Evolutionary conservation across 2,329 filamentous ascomycete species (phyloP).

Genomic region (Ophiostoma sp.): DNA sequence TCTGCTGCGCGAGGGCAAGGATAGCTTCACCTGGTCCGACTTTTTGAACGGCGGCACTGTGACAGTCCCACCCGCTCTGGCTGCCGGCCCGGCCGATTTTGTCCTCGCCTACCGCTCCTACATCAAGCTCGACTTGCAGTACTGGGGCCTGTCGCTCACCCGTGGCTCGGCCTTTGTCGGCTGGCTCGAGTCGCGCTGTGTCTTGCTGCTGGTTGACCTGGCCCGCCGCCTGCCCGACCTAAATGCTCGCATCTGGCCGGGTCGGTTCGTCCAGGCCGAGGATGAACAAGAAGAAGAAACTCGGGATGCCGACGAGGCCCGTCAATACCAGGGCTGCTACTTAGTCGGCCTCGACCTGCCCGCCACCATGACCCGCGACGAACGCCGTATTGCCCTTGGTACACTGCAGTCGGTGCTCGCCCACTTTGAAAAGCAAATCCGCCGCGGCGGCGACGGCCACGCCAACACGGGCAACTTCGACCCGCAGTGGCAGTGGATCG

Average conservation of each 20-base stretch:
- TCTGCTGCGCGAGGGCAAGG: constrained; percentile 40
- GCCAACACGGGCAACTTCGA: constrained; percentile 50
- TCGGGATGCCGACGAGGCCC: constrained; percentile 31
- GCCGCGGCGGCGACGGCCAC: constrained; percentile 25
- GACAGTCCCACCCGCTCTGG: not conserved
- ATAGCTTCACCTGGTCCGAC: constrained; percentile 44
- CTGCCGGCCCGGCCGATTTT: constrained; percentile 48
- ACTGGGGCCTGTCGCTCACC: constrained; percentile 60
- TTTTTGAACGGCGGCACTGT: constrained; percentile 40
- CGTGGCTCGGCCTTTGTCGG: constrained; percentile 58
- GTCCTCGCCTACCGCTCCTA: constrained; percentile 54
- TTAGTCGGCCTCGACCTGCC: constrained; percentile 56
- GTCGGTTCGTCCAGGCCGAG: constrained; percentile 51
- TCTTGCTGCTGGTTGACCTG: constrained; percentile 60
- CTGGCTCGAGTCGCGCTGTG: constrained; percentile 64
- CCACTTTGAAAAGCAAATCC: constrained; percentile 52
- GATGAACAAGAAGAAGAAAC: not conserved
- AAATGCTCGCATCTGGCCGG: constrained; percentile 62
- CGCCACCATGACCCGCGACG: constrained; percentile 40
- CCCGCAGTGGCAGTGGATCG: constrained; percentile 50
- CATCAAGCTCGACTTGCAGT: constrained; percentile 62
- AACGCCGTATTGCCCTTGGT: constrained; percentile 45
- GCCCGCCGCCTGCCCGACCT: constrained; percentile 53
- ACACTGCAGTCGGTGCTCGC: constrained; percentile 47
- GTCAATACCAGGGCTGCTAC: constrained; percentile 61